Evolutionary conservation across 352 stramenopile species (phyloP).

Genomic region (Blastocystis sp.): DNA sequence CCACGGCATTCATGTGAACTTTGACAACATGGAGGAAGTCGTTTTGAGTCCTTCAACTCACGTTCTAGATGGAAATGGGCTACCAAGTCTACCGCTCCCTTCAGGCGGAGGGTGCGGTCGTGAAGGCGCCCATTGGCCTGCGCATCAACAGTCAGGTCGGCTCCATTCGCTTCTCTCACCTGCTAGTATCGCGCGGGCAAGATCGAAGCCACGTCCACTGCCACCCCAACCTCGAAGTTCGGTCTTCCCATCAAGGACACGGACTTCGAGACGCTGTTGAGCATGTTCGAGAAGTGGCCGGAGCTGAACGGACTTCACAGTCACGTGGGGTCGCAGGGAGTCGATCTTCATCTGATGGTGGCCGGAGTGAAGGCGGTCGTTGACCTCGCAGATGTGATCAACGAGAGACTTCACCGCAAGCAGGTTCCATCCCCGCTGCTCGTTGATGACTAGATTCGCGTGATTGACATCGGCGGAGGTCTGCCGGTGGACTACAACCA

Average conservation of each 20-base stretch:
- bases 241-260: slow-evolving; percentile 79
- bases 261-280: slow-evolving; percentile 65
- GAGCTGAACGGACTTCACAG: slow-evolving; percentile 87
- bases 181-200: slow-evolving; percentile 79
- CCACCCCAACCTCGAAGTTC: slow-evolving; percentile 88
- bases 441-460: slow-evolving; percentile 79
- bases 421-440: slow-evolving; percentile 75
- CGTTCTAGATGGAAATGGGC: slow-evolving; percentile 43
- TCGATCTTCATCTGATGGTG: slow-evolving; percentile 82
- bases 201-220: slow-evolving; percentile 84
- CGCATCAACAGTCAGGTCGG: slow-evolving; percentile 87
- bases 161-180: not conserved
- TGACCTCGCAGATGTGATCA: slow-evolving; percentile 82
- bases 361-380: slow-evolving; percentile 83
- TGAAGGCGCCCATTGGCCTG: slow-evolving; percentile 80
- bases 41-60: slow-evolving; percentile 33
- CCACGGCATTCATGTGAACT: slow-evolving; percentile 86
- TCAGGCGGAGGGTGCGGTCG: slow-evolving; percentile 16
- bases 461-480: slow-evolving; percentile 88
- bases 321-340: slow-evolving; percentile 82
- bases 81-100: slow-evolving; percentile 36
- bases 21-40: slow-evolving; percentile 89
- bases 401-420: slow-evolving; percentile 74
- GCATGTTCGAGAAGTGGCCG: slow-evolving; percentile 78
- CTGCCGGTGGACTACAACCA: slow-evolving; percentile 86